A percentile compares a stretch with the other conserved stretches of the same genome.
Evolutionary conservation across 202 grass and related monocot genomes (phyloP).

Genomic region (Elaeis oleifera): DNA sequence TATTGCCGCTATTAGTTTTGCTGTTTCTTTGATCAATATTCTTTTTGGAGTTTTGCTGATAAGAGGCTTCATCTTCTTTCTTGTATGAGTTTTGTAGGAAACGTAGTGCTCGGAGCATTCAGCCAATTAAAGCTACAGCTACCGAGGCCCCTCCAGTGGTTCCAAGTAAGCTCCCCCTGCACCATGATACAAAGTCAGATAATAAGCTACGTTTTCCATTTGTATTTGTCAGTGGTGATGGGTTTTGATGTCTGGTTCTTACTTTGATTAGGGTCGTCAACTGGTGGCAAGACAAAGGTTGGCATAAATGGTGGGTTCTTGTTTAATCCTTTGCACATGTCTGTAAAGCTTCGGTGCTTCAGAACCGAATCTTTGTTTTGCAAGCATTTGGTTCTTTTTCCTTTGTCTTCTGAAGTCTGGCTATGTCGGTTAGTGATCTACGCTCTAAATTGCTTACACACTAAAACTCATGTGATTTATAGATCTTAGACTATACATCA

Average conservation of each 20-base stretch:
- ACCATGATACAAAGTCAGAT: not conserved
- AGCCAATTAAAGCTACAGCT: slow-evolving; percentile 58
- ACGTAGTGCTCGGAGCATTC: slow-evolving; percentile 37
- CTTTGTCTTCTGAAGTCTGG: too few species aligned
- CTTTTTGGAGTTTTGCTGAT: not conserved
- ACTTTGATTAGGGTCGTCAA: slow-evolving; percentile 42
- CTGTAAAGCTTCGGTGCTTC: too few species aligned
- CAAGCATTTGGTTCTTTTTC: too few species aligned
- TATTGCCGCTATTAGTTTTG: not conserved
- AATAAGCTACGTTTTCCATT: not conserved
- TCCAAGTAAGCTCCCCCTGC: slow-evolving; percentile 33
- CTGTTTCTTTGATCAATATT: too few species aligned
- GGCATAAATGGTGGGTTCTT: slow-evolving; percentile 74
- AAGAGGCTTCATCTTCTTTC: not conserved
- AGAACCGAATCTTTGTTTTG: too few species aligned
- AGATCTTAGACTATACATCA: too few species aligned
- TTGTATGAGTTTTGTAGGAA: slow-evolving; percentile 2
- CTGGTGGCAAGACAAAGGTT: slow-evolving; percentile 45
- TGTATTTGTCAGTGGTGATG: not conserved
- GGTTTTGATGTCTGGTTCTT: not conserved
- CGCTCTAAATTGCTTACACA: too few species aligned
- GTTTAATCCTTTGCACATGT: too few species aligned
- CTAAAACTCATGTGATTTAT: too few species aligned
- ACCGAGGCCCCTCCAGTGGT: slow-evolving; percentile 40
- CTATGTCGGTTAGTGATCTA: too few species aligned